Base-by-base conservation (phyloP, 2,329 filamentous ascomycete genomes). In the Ascochyta koolunga region DNA sequence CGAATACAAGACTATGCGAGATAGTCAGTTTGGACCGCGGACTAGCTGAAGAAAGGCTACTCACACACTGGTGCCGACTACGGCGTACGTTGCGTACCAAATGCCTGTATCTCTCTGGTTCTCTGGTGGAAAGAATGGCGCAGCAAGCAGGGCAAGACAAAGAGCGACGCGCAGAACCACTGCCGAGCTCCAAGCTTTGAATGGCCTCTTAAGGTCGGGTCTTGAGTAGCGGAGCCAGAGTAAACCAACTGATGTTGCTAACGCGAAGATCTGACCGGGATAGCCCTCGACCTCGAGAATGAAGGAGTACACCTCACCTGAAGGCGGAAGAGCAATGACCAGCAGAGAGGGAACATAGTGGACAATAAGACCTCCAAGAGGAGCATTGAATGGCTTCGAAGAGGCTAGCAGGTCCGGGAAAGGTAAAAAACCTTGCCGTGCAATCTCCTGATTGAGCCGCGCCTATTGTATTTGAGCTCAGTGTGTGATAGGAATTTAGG, bases 201-300 rank as follows among this genome's bases (percentile, higher is more conserved):
- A 90, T 0, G 87, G 88, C 4, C 88, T 77, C 22, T 80, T 78
- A 0, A 88, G 75, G 45, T 87, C 80, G 1, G 86, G 86, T 10
- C 84, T 78, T 56, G 79, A 82, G 50, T 77, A 78, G 0, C 89
- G 82, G 5, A 91, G 76, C 71, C 84, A 81, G 0, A 90, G 61
- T 0, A 90, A 75, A 0, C 87, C 87, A 7, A 80, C 60, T 0
- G 82, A 82, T 0, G 85, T 76, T 0, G 84, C 83, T 1, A 89
- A 68, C 0, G 80, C 80, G 50, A 87, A 81, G 13, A 90, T 76
- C 53, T 89, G 84, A 0, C 79, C 84, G 0, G 87, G 83, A 60
- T 90, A 90, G 0, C 85, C 86, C 64, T 90, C 87, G 0, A 90
- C 84, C 40, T 91, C 87, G 0, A 90, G 76, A 24, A 91, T 90